Evolutionary conservation across 2,329 filamentous ascomycete species (phyloP), one percentile per base, ranked within the genome.

Genomic region (Claviceps purpurea): DNA sequence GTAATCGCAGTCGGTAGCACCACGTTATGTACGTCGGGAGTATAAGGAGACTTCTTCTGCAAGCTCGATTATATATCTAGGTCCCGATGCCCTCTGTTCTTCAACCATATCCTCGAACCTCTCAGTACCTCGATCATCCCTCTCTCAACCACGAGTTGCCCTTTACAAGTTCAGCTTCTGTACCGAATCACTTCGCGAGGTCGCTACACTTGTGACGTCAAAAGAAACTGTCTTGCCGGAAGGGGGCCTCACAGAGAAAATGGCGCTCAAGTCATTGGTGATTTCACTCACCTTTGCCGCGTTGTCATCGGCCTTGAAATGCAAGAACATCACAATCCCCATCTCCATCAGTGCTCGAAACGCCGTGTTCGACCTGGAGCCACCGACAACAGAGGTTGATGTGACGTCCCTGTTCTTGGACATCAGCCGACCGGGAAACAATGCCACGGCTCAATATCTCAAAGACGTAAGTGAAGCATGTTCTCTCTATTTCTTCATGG

Each of bases 351-450:
- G 70, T 2, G 70, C 79, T 0, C 68, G 74, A 24, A 80, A 82
- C 53, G 74, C 65, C 1, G 62, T 74, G 5, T 83, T 82, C 61
- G 65, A 74, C 54, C 52, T 77, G 13, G 57, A 70, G n/a, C 60
- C 72, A 0, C 70, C 77, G 6, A 61, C 65, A 47, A 71, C 63
- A n/a, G 75, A 81, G 57, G 70, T 81, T 38, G 79, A 84, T 2
- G 75, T 76, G 1, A 76, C 76, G 13, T 71, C 76, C 55, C 78
- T 84, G 57, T 64, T 75, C 34, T 65, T 81, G 51, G 68, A 73
- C 51, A 54, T 74, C n/a, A 69, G 70, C 2, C 67, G 68, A 40
- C 72, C 75, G 44, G 73, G 73, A n/a, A 60, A 66, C 44, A 77
- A 82, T 59, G 77, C 71, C 58, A 70, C 72, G 0, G 63, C 67